phyloP scores from a whole-genome alignment of 768 basidiomycete species.

The Boletus coccyginus region DNA sequence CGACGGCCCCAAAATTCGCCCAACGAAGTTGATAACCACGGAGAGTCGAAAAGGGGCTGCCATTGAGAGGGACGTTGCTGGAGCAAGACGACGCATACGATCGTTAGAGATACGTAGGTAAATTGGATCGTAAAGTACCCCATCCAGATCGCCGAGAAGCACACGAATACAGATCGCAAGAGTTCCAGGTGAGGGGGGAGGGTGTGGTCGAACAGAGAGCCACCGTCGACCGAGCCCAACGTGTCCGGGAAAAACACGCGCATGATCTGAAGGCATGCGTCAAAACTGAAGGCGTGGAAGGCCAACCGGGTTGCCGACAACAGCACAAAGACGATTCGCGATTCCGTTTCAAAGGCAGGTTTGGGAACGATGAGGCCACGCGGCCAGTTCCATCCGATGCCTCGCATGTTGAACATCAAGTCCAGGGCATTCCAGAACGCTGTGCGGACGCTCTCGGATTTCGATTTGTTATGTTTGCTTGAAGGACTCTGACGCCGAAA shows the following conservation, averaged over 20 bases:
- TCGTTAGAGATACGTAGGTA: slow-evolving; percentile 38
- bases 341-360: slow-evolving; percentile 12
- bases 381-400: slow-evolving; percentile 29
- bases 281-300: slow-evolving; percentile 4
- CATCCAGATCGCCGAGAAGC: slow-evolving; percentile 42
- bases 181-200: slow-evolving; percentile 33
- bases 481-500: slow-evolving; percentile 8
- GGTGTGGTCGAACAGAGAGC: slow-evolving; percentile 35
- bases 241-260: slow-evolving; percentile 37
- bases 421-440: slow-evolving; percentile 28
- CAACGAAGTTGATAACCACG: slow-evolving; percentile 56
- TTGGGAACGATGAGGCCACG: slow-evolving; percentile 13
- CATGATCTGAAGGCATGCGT: slow-evolving; percentile 11
- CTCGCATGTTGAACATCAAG: slow-evolving; percentile 18
- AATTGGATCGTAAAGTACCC: slow-evolving; percentile 46
- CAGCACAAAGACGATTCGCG: slow-evolving; percentile 14
- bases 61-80: slow-evolving; percentile 48
- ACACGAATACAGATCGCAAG: slow-evolving; percentile 40
- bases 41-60: slow-evolving; percentile 59
- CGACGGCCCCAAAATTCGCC: slow-evolving; percentile 57
- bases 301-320: slow-evolving; percentile 6
- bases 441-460: neutral
- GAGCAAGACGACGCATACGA: slow-evolving; percentile 45
- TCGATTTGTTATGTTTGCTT: neutral
- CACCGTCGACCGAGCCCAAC: slow-evolving; percentile 33